These are phyloP conservation scores for Trichoderma sp. DNA, from an alignment of 2,329 filamentous ascomycete genomes.

Conservation along the genomic window DNA sequence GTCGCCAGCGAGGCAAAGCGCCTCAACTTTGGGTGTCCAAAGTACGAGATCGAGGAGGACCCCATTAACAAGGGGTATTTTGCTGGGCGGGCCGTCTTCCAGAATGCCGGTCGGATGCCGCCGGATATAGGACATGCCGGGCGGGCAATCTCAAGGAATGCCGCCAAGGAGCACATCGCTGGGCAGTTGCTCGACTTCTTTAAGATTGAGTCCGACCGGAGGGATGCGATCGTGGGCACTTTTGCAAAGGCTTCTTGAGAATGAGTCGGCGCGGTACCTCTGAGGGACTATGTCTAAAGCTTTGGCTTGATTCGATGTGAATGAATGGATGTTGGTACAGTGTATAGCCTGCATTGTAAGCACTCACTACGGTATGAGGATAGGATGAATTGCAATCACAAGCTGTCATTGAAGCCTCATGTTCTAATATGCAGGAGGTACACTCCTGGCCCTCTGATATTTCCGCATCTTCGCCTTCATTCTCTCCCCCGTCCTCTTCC, in stretches of 20 bases:
- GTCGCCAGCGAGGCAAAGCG: constrained; percentile 40
- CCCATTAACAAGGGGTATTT: constrained; percentile 38
- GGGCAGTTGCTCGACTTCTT: constrained; percentile 46
- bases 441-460: not conserved
- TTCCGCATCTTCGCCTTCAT: constrained; percentile 18
- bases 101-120: constrained; percentile 38
- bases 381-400: not conserved
- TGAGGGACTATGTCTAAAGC: not conserved
- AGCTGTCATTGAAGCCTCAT: not conserved
- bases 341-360: not conserved
- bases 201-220: constrained; percentile 32
- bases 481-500: constrained; percentile 41
- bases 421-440: constrained; percentile 12
- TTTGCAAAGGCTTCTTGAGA: not conserved
- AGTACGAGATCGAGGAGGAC: constrained; percentile 39
- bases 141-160: constrained; percentile 40
- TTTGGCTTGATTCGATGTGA: not conserved
- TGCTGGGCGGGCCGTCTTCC: constrained; percentile 43
- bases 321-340: not conserved
- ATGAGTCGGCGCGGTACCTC: not conserved
- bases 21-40: constrained; percentile 41
- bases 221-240: not conserved
- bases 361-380: not conserved
- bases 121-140: constrained; percentile 40
- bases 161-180: constrained; percentile 46